Conservation (phyloP, 2,329 filamentous ascomycete genomes). For the Penicillium capsulatum region DNA sequence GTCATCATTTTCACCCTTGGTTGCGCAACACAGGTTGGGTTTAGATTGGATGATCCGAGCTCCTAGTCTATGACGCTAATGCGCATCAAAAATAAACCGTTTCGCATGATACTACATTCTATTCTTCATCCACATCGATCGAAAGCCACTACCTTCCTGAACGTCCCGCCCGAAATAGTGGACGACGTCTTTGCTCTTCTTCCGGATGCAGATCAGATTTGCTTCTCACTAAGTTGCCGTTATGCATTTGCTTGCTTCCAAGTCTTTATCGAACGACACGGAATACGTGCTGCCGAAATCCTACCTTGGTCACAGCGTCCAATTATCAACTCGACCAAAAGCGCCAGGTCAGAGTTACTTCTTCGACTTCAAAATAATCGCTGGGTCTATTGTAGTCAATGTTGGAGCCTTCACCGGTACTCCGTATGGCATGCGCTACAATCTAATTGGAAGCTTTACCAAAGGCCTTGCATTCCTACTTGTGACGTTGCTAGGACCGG, state of each 20-base stretch:
- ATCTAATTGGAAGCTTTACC: conserved; percentile 2
- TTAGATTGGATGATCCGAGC: no score
- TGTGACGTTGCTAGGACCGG: background rate
- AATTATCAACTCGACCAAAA: background rate
- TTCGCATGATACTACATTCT: background rate
- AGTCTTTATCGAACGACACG: background rate
- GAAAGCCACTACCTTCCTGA: background rate
- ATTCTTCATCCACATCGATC: background rate
- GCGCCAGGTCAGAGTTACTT: conserved; percentile 3
- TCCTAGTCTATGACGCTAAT: background rate
- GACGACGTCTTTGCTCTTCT: background rate
- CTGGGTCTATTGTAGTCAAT: conserved; percentile 11
- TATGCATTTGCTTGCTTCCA: background rate
- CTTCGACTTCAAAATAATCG: conserved; percentile 8
- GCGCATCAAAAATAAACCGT: background rate
- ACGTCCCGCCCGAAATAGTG: background rate
- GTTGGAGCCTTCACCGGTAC: conserved; percentile 7
- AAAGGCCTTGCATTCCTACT: conserved; percentile 1
- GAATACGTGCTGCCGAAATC: background rate
- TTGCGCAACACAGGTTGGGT: no score
- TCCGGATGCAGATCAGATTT: background rate
- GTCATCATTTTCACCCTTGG: no score
- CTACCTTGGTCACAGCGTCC: background rate
- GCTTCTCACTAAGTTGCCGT: background rate
- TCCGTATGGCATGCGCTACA: conserved; percentile 4